Base-by-base conservation (phyloP, 805 yeast species). In the Maudiozyma barnettii region DNA sequence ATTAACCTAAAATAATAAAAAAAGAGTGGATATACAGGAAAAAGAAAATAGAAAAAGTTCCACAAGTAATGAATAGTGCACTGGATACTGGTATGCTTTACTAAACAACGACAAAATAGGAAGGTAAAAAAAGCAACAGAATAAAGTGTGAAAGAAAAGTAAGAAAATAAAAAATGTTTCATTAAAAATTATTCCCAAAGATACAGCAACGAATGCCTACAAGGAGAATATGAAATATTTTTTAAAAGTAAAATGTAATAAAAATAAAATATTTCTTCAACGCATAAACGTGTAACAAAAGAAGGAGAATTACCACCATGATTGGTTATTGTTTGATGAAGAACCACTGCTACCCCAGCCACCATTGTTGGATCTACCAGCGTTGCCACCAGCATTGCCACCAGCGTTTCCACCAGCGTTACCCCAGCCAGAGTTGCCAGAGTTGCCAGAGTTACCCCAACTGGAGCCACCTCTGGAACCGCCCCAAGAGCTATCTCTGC, bases 401-500 rank as follows among this genome's bases (percentile, higher is more conserved):
- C n/a, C n/a, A n/a, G n/a, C n/a, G n/a, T n/a, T n/a, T n/a, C n/a
- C 18, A 36, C 39, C 39, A 16, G 21, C 16, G 9, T 19, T 36
- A 36, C 39, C 39, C 36, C 39, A 16, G 21, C 37, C 52, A 52
- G 46, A 54, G 45, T 68, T 60, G 44, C 40, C 40, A 35, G 40
- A 36, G 45, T 63, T 55, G 48, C 58, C 55, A 43, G 56, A 52
- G 45, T 51, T 53, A 45, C 64, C 61, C 54, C 69, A 55, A 41
- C 44, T 43, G 20, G 40, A 36, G 45, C 64, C 55, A 48, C 58
- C 55, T 48, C 65, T 52, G 46, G 58, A 50, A 42, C 54, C 51
- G 21, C 67, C 64, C 51, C 66, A 64, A 46, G 66, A 61, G 51
- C 67, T 61, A 29, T 41, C 44, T 45, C 48, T 45, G 5, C 33